Percentiles rank a stretch among this genome's conserved stretches.
Evolutionary conservation across 179 eudicot species (phyloP).

Genomic region (Beta lomatogona): DNA sequence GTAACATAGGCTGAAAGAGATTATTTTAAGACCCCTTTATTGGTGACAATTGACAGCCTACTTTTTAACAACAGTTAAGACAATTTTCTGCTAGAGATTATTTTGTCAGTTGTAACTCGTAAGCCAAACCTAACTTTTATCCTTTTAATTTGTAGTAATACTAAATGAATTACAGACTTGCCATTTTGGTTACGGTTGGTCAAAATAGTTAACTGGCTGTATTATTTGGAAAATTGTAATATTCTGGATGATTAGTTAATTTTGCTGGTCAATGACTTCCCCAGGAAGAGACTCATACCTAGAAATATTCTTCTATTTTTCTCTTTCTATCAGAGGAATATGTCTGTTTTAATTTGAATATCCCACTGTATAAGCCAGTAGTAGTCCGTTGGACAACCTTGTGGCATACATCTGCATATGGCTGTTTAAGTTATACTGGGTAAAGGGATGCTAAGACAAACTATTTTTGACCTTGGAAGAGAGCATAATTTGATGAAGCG

Average conservation of each 20-base stretch:
- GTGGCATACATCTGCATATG: neutral
- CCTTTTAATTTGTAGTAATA: neutral
- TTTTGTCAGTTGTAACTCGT: neutral
- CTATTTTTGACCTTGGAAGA: neutral
- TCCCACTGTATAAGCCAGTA: neutral
- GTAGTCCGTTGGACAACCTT: neutral
- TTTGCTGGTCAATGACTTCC: neutral
- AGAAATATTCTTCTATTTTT: neutral
- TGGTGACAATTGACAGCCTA: neutral
- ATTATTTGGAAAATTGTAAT: neutral
- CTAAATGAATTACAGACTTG: neutral
- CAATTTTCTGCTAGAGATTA: neutral
- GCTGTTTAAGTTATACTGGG: neutral
- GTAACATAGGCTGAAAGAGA: neutral
- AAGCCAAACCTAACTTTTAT: neutral
- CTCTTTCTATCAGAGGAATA: neutral
- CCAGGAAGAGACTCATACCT: neutral
- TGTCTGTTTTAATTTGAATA: neutral
- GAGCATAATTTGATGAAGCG: no score
- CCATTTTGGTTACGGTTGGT: neutral
- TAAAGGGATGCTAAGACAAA: neutral
- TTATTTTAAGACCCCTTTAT: neutral
- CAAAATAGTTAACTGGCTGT: neutral
- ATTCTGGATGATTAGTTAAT: neutral
- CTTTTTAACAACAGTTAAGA: neutral